phyloP scores from a whole-genome alignment of 2,329 filamentous ascomycete genomes.

The Xylariales sp. region DNA sequence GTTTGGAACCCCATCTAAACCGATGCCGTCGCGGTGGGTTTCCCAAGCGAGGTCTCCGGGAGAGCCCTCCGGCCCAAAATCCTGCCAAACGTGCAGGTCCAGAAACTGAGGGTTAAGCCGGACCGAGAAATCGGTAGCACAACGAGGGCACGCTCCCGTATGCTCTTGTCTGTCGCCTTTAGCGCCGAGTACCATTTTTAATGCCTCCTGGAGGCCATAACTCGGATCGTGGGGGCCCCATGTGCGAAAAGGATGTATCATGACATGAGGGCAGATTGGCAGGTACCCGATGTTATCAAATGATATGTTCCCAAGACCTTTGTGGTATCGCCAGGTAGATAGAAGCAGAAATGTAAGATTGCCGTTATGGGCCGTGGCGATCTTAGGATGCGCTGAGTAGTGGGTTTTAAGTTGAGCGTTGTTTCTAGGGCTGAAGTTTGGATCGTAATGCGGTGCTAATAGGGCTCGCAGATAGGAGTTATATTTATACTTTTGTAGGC shows the following conservation, averaged over 20 bases:
- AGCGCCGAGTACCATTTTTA: background rate
- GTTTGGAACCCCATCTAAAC: background rate
- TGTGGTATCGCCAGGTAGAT: conserved; percentile 20
- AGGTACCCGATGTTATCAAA: background rate
- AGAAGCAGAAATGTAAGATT: conserved; percentile 17
- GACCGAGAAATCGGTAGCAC: conserved; percentile 21
- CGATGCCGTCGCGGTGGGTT: background rate
- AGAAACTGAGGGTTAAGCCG: background rate
- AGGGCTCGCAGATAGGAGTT: conserved; percentile 17
- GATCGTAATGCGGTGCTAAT: background rate
- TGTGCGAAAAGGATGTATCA: background rate
- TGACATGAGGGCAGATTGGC: conserved; percentile 19
- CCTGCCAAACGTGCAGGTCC: conserved; percentile 21
- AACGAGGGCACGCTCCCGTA: background rate
- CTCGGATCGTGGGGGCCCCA: background rate
- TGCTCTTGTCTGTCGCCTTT: background rate
- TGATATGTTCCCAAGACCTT: background rate
- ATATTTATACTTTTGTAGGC: conserved; percentile 13
- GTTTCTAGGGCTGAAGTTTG: background rate
- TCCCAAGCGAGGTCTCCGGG: conserved; percentile 14
- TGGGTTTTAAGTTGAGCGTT: background rate
- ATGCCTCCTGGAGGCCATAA: background rate
- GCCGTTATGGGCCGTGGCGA: conserved; percentile 12
- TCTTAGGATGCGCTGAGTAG: conserved; percentile 20
- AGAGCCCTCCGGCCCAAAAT: conserved; percentile 24